Conservation (phyloP, 345 rosid species). For the Microthlaspi erraticum region DNA sequence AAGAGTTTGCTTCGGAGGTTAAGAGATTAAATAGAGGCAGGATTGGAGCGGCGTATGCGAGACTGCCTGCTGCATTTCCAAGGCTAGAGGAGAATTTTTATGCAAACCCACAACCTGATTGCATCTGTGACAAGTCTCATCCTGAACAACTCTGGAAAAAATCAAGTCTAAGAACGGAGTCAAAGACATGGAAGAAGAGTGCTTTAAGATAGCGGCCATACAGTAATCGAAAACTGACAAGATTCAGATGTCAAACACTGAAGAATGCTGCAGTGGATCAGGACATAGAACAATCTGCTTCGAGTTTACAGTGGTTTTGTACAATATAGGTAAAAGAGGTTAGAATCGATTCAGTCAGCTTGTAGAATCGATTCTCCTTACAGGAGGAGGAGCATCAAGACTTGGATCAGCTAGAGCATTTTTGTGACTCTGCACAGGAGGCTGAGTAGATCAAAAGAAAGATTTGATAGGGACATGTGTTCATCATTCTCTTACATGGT, state of each 20-base stretch:
- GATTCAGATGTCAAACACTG: slow-evolving; percentile 5
- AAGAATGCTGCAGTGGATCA: slow-evolving; percentile 17
- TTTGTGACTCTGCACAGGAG: slow-evolving; percentile 22
- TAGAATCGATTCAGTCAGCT: slow-evolving; percentile 30
- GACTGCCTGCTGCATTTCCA: slow-evolving; percentile 68
- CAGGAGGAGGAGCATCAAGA: slow-evolving; percentile 19
- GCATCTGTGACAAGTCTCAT: slow-evolving; percentile 64
- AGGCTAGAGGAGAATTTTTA: slow-evolving; percentile 89
- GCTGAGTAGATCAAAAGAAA: slow-evolving; percentile 16
- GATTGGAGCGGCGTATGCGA: slow-evolving; percentile 72
- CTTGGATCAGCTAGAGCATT: slow-evolving; percentile 12
- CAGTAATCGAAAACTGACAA: neutral
- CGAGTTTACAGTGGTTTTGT: slow-evolving; percentile 33
- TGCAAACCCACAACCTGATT: slow-evolving; percentile 90
- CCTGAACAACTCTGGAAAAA: slow-evolving; percentile 34
- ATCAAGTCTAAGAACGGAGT: slow-evolving; percentile 32
- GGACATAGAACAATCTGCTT: neutral
- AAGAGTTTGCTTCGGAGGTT: slow-evolving; percentile 73
- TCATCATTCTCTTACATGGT: slow-evolving; percentile 26
- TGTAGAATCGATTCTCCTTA: slow-evolving; percentile 29
- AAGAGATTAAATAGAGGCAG: slow-evolving; percentile 65
- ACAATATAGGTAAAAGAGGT: slow-evolving; percentile 27
- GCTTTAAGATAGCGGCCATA: slow-evolving; percentile 30
- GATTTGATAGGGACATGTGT: slow-evolving; percentile 8
- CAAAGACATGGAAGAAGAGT: slow-evolving; percentile 32